phyloP scores from a whole-genome alignment of 208 protist species.

The Angomonas ambiguus region DNA sequence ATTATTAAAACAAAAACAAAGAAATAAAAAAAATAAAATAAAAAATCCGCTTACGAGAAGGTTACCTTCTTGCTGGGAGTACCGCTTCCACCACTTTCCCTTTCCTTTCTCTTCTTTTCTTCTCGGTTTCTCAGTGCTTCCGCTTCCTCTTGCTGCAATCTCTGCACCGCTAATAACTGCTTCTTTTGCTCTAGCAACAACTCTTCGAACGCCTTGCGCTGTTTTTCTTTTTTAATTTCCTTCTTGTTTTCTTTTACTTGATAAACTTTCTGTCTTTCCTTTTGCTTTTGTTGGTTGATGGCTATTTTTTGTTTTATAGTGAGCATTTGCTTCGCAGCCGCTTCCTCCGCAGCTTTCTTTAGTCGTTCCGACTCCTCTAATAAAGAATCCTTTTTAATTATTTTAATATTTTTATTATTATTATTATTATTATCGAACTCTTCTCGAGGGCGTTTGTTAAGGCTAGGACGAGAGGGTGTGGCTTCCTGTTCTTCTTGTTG shows the following conservation, averaged over 20 bases:
- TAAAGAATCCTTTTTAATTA: constrained; percentile 22
- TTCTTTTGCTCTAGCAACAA: constrained; percentile 81
- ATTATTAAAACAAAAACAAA: background rate
- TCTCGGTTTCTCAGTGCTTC: constrained; percentile 2
- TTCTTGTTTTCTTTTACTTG: constrained; percentile 31
- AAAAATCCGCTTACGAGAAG: background rate
- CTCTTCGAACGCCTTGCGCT: constrained; percentile 54
- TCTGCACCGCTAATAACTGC: constrained; percentile 57
- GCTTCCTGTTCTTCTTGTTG: background rate
- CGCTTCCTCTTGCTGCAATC: constrained; percentile 24
- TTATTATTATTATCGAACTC: constrained; percentile 16
- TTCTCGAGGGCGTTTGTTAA: too few species aligned
- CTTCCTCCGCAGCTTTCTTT: constrained; percentile 51
- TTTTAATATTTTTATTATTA: constrained; percentile 6
- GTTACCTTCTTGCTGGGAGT: constrained; percentile 20
- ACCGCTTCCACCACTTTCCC: constrained; percentile 12
- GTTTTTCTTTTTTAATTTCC: constrained; percentile 35
- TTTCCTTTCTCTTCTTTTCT: background rate
- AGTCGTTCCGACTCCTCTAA: constrained; percentile 46
- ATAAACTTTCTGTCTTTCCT: constrained; percentile 45
- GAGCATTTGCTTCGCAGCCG: constrained; percentile 37
- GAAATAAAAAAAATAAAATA: constrained; percentile 21
- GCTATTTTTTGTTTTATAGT: constrained; percentile 51
- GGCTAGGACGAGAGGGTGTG: background rate
- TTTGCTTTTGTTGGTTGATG: constrained; percentile 49